phyloP scores from a whole-genome alignment of 2,329 filamentous ascomycete genomes.

The Mollisia scopiformis region DNA sequence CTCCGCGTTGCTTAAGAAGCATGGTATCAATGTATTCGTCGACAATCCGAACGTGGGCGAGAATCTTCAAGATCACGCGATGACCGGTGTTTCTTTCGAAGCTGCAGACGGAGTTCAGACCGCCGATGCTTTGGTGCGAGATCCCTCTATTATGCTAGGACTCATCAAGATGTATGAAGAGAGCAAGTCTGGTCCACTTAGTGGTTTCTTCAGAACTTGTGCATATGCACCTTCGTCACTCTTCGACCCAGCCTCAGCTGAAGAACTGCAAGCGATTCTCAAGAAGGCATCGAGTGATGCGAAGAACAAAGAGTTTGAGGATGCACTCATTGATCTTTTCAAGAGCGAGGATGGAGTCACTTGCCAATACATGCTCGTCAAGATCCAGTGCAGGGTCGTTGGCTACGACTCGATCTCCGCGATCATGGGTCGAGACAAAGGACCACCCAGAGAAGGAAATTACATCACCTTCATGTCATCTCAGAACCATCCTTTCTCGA shows the following conservation, averaged over 20 bases:
- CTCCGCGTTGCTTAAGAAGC: conserved; percentile 13
- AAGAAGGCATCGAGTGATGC: background rate
- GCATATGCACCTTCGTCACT: background rate
- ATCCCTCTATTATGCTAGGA: background rate
- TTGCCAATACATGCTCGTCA: background rate
- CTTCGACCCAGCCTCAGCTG: background rate
- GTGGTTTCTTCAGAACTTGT: background rate
- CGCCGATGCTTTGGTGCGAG: conserved; percentile 28
- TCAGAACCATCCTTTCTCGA: background rate
- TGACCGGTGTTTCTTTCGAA: conserved; percentile 10
- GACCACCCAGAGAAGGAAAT: background rate
- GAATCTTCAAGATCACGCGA: conserved; percentile 35
- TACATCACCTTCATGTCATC: background rate
- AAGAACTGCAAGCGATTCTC: background rate
- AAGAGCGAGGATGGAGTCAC: background rate
- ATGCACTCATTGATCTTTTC: background rate
- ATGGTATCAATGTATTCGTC: conserved; percentile 10
- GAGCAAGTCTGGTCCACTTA: background rate
- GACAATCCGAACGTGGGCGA: conserved; percentile 6
- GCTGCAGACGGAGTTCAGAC: conserved; percentile 1
- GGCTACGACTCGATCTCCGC: background rate
- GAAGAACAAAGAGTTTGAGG: background rate
- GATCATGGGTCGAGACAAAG: background rate
- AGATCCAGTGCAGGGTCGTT: background rate
- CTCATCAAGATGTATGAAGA: background rate